Percentiles rank a stretch among this genome's conserved stretches.
These are phyloP conservation scores for Xylariales sp. DNA, from an alignment of 2,329 filamentous ascomycete genomes.

Conservation along the genomic window DNA sequence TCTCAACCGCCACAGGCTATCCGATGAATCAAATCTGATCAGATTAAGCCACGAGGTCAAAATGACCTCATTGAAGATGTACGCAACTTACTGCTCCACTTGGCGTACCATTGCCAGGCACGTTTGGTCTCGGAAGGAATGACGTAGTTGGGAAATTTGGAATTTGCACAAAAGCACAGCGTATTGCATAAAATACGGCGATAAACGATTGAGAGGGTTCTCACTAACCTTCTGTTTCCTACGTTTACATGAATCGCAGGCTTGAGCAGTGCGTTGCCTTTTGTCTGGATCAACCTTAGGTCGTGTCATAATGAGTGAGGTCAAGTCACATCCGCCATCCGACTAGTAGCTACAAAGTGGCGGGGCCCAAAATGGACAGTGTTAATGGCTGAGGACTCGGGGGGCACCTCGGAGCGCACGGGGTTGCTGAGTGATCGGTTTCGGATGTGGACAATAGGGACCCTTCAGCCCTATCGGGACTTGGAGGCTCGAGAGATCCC, in stretches of 20 bases:
- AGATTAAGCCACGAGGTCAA: constrained; percentile 6
- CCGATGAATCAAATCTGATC: constrained; percentile 6
- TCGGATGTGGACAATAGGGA: constrained; percentile 49
- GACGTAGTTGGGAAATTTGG: constrained; percentile 4
- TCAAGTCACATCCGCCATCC: constrained; percentile 52
- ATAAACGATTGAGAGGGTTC: constrained; percentile 4
- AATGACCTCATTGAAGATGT: constrained; percentile 20
- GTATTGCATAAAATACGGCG: not conserved
- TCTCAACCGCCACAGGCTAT: constrained; percentile 9
- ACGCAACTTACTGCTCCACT: constrained; percentile 31
- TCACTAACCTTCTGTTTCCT: constrained; percentile 73
- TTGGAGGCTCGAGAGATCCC: constrained; percentile 40
- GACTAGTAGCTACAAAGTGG: constrained; percentile 46
- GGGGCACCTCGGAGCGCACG: constrained; percentile 48
- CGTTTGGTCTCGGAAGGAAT: constrained; percentile 6
- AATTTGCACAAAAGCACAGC: not conserved
- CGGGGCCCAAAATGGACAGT: constrained; percentile 45
- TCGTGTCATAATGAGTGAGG: constrained; percentile 57
- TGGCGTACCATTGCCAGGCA: constrained; percentile 30
- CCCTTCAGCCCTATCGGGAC: constrained; percentile 49
- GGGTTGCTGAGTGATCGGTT: constrained; percentile 44
- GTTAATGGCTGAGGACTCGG: constrained; percentile 42
- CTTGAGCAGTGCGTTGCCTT: constrained; percentile 71
- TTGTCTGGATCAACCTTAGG: constrained; percentile 68
- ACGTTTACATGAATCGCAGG: constrained; percentile 73